Base-by-base conservation (phyloP, 2,329 filamentous ascomycete species). In the Emergomyces orientalis region DNA sequence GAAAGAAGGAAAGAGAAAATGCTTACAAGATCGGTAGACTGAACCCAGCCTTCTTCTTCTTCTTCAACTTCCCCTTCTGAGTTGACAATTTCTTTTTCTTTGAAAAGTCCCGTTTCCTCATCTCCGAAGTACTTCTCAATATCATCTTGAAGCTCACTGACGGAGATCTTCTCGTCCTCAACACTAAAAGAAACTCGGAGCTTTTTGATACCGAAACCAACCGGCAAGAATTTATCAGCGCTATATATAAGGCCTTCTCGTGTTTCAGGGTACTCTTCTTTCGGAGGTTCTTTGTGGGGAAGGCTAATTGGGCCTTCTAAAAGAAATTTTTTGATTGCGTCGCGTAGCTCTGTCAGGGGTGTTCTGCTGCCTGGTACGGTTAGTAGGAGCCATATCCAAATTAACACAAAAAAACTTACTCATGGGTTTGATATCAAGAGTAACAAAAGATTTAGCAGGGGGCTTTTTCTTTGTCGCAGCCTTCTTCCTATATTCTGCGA, bases 181-280 rank as follows among this genome's bases (percentile, higher is more conserved):
- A 97, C 82, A 72, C 97, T 91, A 71, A 97, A 80, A 88, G 90
- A 97, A 84, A 99, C 96, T 86, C 97, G 93, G 68, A 99, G 87
- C 86, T 97, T 97, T 85, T 90, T 94, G 84, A 99, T 95, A 84
- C 94, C 94, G 84, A 90, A 99, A 74, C 92, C 93, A 72, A 99
- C 88, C 69, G 92, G 78, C 60, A 96, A 88, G 69, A 96, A 83
- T 84, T 94, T 90, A 78, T 89, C 92, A 68, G 83, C 86, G 86
- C 93, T 93, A 94, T 94, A 99, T 68, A 95, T 87, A 67, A 99
- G 90, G 81, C 94, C 94, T 59, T 97, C 93, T 84, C 89, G 86
- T 80, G 69, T 81, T 79, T 73, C 91, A 89, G 17, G 43, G 7
- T 2, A 22, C 7, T 47, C 6, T 22, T 47, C 19, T 1, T 22